phyloP scores from a whole-genome alignment of 306 rosid species.

The Pterocarpus macrocarpus region DNA sequence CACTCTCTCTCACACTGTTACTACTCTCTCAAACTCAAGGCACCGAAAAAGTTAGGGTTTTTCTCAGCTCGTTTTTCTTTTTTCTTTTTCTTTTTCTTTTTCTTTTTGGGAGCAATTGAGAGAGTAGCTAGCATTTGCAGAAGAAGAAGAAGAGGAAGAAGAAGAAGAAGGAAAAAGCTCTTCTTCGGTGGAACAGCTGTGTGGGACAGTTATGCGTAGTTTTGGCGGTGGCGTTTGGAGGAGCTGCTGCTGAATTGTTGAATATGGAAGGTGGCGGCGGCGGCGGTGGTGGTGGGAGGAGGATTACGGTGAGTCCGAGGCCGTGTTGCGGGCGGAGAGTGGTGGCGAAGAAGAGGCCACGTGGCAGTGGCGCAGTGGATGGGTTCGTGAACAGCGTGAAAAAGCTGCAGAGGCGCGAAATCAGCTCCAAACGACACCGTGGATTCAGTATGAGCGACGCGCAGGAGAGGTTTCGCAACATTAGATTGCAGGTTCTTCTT shows the following conservation, averaged over 20 bases:
- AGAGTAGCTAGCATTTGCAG: too few species aligned
- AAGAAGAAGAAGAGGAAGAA: too few species aligned
- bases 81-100: too few species aligned
- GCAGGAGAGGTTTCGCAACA: conserved; percentile 69
- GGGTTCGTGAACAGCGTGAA: conserved; percentile 72
- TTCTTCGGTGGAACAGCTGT: too few species aligned
- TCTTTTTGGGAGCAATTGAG: too few species aligned
- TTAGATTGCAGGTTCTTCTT: conserved; percentile 59
- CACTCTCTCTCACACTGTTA: too few species aligned
- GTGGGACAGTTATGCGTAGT: too few species aligned
- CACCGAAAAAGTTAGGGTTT: too few species aligned
- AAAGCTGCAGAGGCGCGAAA: conserved; percentile 74
- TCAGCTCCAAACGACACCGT: conserved; percentile 69
- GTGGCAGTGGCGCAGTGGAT: conserved; percentile 55
- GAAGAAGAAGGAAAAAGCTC: too few species aligned
- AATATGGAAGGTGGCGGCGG: conserved; percentile 53
- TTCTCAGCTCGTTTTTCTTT: too few species aligned
- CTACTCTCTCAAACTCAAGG: too few species aligned
- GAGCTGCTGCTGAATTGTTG: not conserved
- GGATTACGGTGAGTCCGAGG: conserved; percentile 69
- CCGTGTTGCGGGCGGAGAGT: conserved; percentile 67
- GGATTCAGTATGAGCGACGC: conserved; percentile 72
- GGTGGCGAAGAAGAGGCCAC: conserved; percentile 63
- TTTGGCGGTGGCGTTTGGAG: not conserved
- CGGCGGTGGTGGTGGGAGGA: conserved; percentile 43